A percentile compares a stretch with the other conserved stretches of the same genome.
These are phyloP conservation scores for Chaetomium tenue DNA, from an alignment of 495 filamentous ascomycete genomes.

Conservation along the genomic window DNA sequence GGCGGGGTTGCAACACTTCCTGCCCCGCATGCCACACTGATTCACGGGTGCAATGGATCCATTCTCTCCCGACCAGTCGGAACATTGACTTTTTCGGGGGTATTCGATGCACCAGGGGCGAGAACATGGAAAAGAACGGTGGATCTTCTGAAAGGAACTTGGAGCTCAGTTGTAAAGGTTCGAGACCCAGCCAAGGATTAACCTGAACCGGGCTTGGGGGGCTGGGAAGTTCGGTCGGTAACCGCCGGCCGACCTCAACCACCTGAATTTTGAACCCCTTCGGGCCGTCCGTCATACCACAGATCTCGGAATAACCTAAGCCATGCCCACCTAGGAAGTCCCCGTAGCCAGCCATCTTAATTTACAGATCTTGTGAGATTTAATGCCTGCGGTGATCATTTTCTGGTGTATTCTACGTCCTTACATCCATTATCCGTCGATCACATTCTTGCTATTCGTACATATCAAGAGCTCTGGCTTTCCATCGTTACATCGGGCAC, in stretches of 20 bases:
- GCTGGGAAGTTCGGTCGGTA: constrained; percentile 1
- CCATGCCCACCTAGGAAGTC: too few species aligned
- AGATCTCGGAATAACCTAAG: not conserved
- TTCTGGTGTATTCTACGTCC: not conserved
- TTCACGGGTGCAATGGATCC: too few species aligned
- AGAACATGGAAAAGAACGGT: too few species aligned
- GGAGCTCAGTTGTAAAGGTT: too few species aligned
- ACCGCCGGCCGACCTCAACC: constrained; percentile 23
- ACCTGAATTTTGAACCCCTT: constrained; percentile 22
- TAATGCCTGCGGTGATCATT: constrained; percentile 7
- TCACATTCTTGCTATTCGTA: constrained; percentile 7
- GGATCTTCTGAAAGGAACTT: too few species aligned
- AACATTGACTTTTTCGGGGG: too few species aligned
- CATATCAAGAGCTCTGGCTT: not conserved
- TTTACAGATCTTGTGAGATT: not conserved
- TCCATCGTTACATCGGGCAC: not conserved
- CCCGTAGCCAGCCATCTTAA: constrained; percentile 17
- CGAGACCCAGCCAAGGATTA: too few species aligned
- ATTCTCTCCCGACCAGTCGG: too few species aligned
- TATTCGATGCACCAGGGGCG: too few species aligned
- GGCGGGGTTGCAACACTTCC: too few species aligned
- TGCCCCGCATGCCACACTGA: too few species aligned
- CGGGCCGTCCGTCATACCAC: not conserved
- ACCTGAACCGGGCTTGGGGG: not conserved
- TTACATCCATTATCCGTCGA: not conserved